These are phyloP conservation scores for Phytophthora pseudosyringae DNA, from an alignment of 352 stramenopile species.

Conservation along the genomic window DNA sequence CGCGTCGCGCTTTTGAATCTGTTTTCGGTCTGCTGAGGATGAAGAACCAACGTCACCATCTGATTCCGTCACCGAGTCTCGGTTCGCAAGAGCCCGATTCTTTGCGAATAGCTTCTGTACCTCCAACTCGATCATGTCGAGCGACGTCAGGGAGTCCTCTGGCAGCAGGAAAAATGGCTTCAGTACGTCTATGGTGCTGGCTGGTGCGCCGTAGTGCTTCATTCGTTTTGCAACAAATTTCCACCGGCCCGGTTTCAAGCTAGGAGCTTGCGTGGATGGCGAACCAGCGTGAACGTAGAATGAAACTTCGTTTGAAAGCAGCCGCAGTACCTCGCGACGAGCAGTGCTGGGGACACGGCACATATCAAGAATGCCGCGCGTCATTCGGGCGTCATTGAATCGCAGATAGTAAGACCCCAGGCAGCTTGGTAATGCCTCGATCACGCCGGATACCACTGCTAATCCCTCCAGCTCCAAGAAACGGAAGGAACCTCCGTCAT, in stretches of 20 bases:
- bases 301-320: slow-evolving; percentile 81
- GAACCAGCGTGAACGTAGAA: slow-evolving; percentile 66
- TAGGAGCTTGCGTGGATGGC: slow-evolving; percentile 63
- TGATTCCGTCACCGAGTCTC: slow-evolving; percentile 21
- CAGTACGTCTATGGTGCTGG: slow-evolving; percentile 59
- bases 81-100: slow-evolving; percentile 36
- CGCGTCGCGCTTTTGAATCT: slow-evolving; percentile 71
- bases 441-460: slow-evolving; percentile 80
- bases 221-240: slow-evolving; percentile 82
- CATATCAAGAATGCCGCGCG: slow-evolving; percentile 71
- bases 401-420: slow-evolving; percentile 82
- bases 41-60: slow-evolving; percentile 22
- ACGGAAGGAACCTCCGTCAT: slow-evolving; percentile 65
- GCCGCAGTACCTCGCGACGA: slow-evolving; percentile 73
- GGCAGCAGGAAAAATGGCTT: slow-evolving; percentile 83
- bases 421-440: slow-evolving; percentile 59
- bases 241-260: slow-evolving; percentile 68
- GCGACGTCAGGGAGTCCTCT: slow-evolving; percentile 60
- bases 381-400: slow-evolving; percentile 81
- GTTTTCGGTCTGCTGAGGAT: slow-evolving; percentile 45
- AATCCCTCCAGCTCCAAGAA: slow-evolving; percentile 82
- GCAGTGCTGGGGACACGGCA: slow-evolving; percentile 57
- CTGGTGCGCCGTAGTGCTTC: slow-evolving; percentile 59
- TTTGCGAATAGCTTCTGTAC: slow-evolving; percentile 65
- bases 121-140: slow-evolving; percentile 74